Conservation (phyloP, 805 yeast species). For the Lachancea meyersii region DNA sequence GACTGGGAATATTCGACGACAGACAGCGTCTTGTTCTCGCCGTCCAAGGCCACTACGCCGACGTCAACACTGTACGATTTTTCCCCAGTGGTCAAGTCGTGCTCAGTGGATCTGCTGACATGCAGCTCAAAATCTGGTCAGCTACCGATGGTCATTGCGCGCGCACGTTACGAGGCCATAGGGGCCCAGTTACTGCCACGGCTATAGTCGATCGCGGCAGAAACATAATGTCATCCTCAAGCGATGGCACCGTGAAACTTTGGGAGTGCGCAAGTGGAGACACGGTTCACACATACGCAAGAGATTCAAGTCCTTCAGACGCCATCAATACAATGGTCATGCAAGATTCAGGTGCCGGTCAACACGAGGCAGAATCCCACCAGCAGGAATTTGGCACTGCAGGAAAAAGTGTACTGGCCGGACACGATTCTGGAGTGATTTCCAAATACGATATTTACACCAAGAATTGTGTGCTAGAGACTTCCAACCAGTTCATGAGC, state of each 20-base stretch:
- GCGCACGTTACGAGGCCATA: conserved; percentile 48
- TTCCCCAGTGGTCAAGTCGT: conserved; percentile 65
- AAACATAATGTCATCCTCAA: conserved; percentile 50
- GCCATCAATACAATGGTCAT: conserved; percentile 30
- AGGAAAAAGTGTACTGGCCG: conserved; percentile 41
- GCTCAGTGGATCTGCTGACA: conserved; percentile 52
- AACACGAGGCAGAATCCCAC: conserved; percentile 12
- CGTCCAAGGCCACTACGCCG: conserved; percentile 46
- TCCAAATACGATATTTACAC: conserved; percentile 37
- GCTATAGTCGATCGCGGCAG: conserved; percentile 59
- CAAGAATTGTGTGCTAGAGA: conserved; percentile 20
- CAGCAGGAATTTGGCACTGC: conserved; percentile 35
- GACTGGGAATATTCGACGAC: no score
- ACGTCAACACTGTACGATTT: conserved; percentile 39
- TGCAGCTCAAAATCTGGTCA: conserved; percentile 58
- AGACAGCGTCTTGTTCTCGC: no score
- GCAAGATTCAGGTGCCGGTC: conserved; percentile 1
- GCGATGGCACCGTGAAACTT: conserved; percentile 49
- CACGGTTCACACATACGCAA: conserved; percentile 38
- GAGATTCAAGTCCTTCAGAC: conserved; percentile 34
- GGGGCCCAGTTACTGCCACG: conserved; percentile 41
- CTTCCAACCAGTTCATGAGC: conserved; percentile 26
- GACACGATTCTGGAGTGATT: conserved; percentile 36
- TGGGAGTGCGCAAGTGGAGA: conserved; percentile 67
- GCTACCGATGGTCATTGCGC: conserved; percentile 41